A percentile compares a stretch with the other conserved stretches of the same genome.
Conservation (phyloP, 345 rosid species). For the Eucalyptus marginata region DNA sequence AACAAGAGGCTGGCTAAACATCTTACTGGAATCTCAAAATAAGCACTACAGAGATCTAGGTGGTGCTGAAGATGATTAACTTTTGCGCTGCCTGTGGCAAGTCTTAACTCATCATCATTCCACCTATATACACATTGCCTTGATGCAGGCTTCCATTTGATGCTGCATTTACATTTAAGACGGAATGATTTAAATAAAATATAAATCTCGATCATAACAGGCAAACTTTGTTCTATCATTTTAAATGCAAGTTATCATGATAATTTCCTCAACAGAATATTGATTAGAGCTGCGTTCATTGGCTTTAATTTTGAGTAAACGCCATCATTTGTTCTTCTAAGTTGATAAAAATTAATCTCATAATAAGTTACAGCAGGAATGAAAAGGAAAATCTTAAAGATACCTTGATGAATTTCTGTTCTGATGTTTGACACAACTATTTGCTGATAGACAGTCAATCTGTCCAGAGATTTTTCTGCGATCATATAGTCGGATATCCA, state of each 20-base stretch:
- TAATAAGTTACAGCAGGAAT: neutral
- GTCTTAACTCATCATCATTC: conserved; percentile 58
- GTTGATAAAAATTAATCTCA: neutral
- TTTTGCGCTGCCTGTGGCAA: conserved; percentile 57
- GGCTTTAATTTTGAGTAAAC: neutral
- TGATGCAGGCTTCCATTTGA: conserved; percentile 9
- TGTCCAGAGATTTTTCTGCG: conserved; percentile 72
- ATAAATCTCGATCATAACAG: neutral
- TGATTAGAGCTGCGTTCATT: neutral
- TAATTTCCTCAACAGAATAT: neutral
- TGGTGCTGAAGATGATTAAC: conserved; percentile 41
- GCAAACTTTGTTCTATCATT: neutral
- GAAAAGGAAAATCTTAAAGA: neutral
- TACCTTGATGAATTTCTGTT: conserved; percentile 22
- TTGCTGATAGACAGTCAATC: conserved; percentile 11
- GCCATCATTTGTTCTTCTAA: neutral
- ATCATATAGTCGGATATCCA: conserved; percentile 47
- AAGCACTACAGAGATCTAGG: conserved; percentile 68
- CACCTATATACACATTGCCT: conserved; percentile 23
- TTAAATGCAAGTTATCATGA: neutral
- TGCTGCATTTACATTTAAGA: conserved; percentile 5
- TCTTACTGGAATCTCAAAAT: conserved; percentile 60
- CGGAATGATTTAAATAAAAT: neutral
- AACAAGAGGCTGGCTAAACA: neutral
- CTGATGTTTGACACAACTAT: conserved; percentile 10